These are phyloP conservation scores for Moringa oleifera DNA, from an alignment of 345 rosid genomes.

Conservation along the genomic window DNA sequence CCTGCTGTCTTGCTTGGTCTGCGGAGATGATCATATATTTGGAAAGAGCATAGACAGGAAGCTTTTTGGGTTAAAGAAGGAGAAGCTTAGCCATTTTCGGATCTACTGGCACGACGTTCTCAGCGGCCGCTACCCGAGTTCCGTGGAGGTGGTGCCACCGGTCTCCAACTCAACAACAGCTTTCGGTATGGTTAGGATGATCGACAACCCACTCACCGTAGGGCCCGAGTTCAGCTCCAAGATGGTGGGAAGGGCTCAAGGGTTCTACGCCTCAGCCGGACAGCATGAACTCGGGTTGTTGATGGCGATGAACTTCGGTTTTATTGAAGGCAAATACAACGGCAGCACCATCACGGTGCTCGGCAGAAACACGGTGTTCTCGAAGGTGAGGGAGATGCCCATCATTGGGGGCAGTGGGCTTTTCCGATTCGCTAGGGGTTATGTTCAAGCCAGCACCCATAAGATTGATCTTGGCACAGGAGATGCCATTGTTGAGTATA, in stretches of 20 bases:
- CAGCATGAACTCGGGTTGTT: constrained; percentile 11
- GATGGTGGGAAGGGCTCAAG: constrained; percentile 31
- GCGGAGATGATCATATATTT: not conserved
- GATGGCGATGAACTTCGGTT: constrained; percentile 27
- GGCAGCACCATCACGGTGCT: constrained; percentile 39
- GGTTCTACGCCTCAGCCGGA: constrained; percentile 17
- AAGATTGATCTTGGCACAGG: constrained; percentile 21
- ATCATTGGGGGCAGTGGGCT: constrained; percentile 59
- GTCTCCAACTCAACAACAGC: constrained; percentile 12
- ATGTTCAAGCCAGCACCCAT: constrained; percentile 41
- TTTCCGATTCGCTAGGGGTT: constrained; percentile 59
- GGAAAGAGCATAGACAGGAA: not conserved
- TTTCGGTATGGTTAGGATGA: constrained; percentile 29
- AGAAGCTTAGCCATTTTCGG: constrained; percentile 39
- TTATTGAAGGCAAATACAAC: constrained; percentile 38
- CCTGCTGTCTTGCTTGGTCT: not conserved
- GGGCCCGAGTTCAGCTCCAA: constrained; percentile 32
- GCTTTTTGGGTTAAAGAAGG: constrained; percentile 12
- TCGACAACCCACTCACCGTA: constrained; percentile 36
- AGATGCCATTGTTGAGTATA: constrained; percentile 41
- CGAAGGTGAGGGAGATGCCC: constrained; percentile 49
- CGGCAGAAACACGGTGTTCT: constrained; percentile 36
- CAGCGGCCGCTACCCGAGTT: constrained; percentile 32
- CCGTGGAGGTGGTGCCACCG: constrained; percentile 23
- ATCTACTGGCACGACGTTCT: constrained; percentile 58